These are phyloP conservation scores for Protomyces macrosporus DNA, from an alignment of 1,139 yeast genomes.

Conservation along the genomic window DNA sequence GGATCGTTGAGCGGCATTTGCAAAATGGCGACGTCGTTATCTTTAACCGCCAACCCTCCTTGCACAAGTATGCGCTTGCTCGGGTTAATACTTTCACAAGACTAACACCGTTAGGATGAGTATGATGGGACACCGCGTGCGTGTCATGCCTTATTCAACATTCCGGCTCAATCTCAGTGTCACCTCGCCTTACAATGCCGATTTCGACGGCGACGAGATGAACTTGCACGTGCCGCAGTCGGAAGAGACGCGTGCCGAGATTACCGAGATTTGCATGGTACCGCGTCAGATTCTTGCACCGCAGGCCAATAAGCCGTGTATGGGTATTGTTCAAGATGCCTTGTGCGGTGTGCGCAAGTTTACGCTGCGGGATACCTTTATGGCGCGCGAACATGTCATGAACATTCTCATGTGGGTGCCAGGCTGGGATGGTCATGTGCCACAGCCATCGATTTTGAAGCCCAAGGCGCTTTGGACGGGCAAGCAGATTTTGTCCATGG, in stretches of 20 bases:
- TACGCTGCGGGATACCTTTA: conserved; percentile 82
- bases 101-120: conserved; percentile 53
- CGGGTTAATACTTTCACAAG: neutral
- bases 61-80: conserved; percentile 58
- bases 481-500: conserved; percentile 85
- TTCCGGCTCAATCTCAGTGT: conserved; percentile 94
- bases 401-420: conserved; percentile 97
- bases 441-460: conserved; percentile 90
- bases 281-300: conserved; percentile 97
- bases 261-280: conserved; percentile 91
- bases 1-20: conserved; percentile 98
- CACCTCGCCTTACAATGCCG: conserved; percentile 98
- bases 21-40: conserved; percentile 96
- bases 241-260: conserved; percentile 94
- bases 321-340: conserved; percentile 99
- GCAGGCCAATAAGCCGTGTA: conserved; percentile 96
- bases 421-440: conserved; percentile 96
- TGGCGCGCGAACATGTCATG: conserved; percentile 92
- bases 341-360: conserved; percentile 93
- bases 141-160: conserved; percentile 97
- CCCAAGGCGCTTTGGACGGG: conserved; percentile 99
- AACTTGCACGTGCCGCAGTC: conserved; percentile 99
- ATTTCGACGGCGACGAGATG: conserved; percentile 99
- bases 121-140: conserved; percentile 99
- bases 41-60: conserved; percentile 97